A percentile compares a stretch with the other conserved stretches of the same genome.
phyloP scores from a whole-genome alignment of 2,329 filamentous ascomycete species.

The Sclerotinia subarctica region DNA sequence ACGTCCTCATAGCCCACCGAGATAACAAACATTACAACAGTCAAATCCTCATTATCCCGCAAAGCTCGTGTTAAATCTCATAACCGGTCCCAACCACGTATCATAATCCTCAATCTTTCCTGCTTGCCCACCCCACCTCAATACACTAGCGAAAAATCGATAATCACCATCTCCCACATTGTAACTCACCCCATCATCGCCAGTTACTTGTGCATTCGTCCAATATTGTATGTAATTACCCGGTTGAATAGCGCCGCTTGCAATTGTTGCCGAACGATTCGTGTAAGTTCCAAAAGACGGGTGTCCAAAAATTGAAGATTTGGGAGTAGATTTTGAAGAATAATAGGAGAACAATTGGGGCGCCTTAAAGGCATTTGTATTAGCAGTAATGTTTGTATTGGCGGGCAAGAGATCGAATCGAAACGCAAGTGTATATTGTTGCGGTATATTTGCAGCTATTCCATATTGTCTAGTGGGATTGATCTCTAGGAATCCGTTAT shows the following conservation, averaged over 20 bases:
- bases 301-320: constrained; percentile 13
- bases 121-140: constrained; percentile 16
- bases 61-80: constrained; percentile 19
- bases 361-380: background rate
- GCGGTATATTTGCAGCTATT: constrained; percentile 11
- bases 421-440: constrained; percentile 12
- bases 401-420: constrained; percentile 20
- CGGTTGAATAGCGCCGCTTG: background rate
- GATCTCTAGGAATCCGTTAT: constrained; percentile 12
- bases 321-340: background rate
- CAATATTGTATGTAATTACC: constrained; percentile 19
- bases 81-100: constrained; percentile 19
- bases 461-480: constrained; percentile 14
- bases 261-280: background rate
- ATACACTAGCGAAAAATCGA: constrained; percentile 16
- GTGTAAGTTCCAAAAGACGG: constrained; percentile 17
- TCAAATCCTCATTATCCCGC: background rate
- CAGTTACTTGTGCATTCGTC: background rate
- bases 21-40: too few species aligned
- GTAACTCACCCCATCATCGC: background rate
- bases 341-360: background rate
- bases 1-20: too few species aligned
- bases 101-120: constrained; percentile 13
- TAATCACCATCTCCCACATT: constrained; percentile 21
- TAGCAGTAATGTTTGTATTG: constrained; percentile 15